A percentile compares a stretch with the other conserved stretches of the same genome.
Evolutionary conservation across 257 asterid genomes (phyloP).

Genomic region (Lycium barbarum): DNA sequence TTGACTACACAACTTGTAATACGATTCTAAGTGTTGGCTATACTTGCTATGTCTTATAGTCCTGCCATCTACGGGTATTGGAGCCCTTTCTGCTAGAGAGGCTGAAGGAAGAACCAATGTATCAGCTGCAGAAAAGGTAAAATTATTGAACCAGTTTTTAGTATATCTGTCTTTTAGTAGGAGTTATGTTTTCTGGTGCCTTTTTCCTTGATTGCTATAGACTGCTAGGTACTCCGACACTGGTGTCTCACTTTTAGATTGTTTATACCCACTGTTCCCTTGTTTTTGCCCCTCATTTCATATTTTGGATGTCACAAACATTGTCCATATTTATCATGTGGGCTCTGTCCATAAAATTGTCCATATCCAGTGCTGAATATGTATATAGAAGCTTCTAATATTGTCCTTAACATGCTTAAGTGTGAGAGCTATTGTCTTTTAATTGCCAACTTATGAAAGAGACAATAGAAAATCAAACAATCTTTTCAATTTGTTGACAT

Average conservation of each 20-base stretch:
- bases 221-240: neutral
- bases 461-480: neutral
- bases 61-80: slow-evolving; percentile 86
- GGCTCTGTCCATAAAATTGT: neutral
- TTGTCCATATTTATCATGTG: neutral
- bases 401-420: neutral
- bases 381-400: neutral
- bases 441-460: slow-evolving; percentile 9
- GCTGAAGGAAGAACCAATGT: slow-evolving; percentile 94
- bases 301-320: neutral
- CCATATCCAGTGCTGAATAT: slow-evolving; percentile 1
- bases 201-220: neutral
- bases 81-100: slow-evolving; percentile 97
- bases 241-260: neutral
- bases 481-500: neutral
- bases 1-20: slow-evolving; percentile 3
- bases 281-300: slow-evolving; percentile 9
- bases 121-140: slow-evolving; percentile 88
- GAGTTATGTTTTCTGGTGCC: neutral
- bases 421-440: slow-evolving; percentile 5
- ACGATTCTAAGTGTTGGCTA: slow-evolving; percentile 2
- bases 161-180: neutral
- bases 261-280: neutral
- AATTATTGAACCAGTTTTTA: slow-evolving; percentile 25
- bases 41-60: slow-evolving; percentile 54